Percentiles rank a stretch among this genome's conserved stretches.
Conservation (phyloP, 2,329 filamentous ascomycete genomes). For the Nothophaeocryptopus gaeumannii region DNA sequence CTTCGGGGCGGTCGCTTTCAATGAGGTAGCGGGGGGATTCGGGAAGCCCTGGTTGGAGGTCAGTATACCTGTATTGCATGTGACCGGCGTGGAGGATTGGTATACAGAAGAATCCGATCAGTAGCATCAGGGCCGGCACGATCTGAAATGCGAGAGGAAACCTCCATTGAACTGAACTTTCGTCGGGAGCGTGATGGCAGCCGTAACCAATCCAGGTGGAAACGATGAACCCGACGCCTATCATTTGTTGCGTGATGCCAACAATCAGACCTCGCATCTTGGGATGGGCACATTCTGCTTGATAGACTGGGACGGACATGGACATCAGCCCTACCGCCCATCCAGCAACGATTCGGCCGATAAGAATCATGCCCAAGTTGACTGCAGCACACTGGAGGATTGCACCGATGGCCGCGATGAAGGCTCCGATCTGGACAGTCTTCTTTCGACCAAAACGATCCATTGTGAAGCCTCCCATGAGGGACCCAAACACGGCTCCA, state of each 20-base stretch:
- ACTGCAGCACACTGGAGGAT: slow-evolving; percentile 58
- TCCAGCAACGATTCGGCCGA: slow-evolving; percentile 59
- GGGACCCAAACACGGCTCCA: slow-evolving; percentile 55
- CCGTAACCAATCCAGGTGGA: slow-evolving; percentile 54
- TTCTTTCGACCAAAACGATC: slow-evolving; percentile 59
- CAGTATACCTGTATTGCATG: too few relatives aligned
- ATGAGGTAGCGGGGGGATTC: slow-evolving; percentile 20
- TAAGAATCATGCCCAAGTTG: slow-evolving; percentile 55
- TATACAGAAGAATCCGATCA: slow-evolving; percentile 41
- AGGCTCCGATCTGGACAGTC: slow-evolving; percentile 59
- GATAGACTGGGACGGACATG: slow-evolving; percentile 62
- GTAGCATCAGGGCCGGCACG: slow-evolving; percentile 44
- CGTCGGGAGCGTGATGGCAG: slow-evolving; percentile 39
- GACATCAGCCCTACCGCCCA: slow-evolving; percentile 58
- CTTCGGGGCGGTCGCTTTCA: slow-evolving; percentile 27
- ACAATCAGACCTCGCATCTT: slow-evolving; percentile 58
- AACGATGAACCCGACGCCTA: slow-evolving; percentile 57
- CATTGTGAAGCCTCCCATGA: slow-evolving; percentile 57
- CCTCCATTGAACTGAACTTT: slow-evolving; percentile 37
- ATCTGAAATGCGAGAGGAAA: slow-evolving; percentile 49
- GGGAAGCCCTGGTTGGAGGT: background rate
- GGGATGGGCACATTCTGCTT: slow-evolving; percentile 59
- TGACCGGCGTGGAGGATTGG: background rate
- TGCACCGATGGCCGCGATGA: slow-evolving; percentile 58
- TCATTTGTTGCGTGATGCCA: slow-evolving; percentile 57